These are phyloP conservation scores for Scutellaria barbata DNA, from an alignment of 257 asterid species.

Conservation along the genomic window DNA sequence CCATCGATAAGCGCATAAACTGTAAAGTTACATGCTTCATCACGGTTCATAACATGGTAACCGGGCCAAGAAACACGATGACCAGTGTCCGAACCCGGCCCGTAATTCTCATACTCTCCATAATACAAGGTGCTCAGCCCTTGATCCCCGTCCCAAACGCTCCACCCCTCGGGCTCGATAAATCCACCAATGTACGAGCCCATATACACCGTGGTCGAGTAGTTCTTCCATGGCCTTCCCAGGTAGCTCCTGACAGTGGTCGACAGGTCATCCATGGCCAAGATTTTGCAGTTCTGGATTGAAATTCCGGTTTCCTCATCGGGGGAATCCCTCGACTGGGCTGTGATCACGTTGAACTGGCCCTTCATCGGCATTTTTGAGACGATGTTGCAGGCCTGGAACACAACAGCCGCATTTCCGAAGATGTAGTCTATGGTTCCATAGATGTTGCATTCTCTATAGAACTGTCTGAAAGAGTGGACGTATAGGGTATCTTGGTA, in stretches of 20 bases:
- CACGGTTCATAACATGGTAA: conserved; percentile 60
- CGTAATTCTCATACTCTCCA: conserved; percentile 71
- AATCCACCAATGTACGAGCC: conserved; percentile 59
- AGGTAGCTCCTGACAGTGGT: conserved; percentile 52
- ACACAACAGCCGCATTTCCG: conserved; percentile 77
- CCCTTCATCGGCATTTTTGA: conserved; percentile 65
- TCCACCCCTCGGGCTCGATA: conserved; percentile 68
- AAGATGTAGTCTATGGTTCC: conserved; percentile 86
- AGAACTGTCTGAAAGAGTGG: conserved; percentile 78
- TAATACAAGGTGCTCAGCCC: conserved; percentile 66
- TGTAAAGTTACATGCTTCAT: conserved; percentile 60
- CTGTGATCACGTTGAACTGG: conserved; percentile 68
- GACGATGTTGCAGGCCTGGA: conserved; percentile 67
- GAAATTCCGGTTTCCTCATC: conserved; percentile 66
- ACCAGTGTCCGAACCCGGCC: conserved; percentile 60
- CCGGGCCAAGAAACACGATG: conserved; percentile 66
- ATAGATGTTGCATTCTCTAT: conserved; percentile 69
- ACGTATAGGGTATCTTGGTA: conserved; percentile 74
- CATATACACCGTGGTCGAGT: conserved; percentile 60
- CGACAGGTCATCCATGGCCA: conserved; percentile 58
- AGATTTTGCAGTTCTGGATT: conserved; percentile 63
- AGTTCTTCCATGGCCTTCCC: conserved; percentile 78
- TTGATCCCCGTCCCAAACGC: conserved; percentile 56
- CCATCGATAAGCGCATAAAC: conserved; percentile 67
- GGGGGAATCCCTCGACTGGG: conserved; percentile 56